Evolutionary conservation across 352 stramenopile species (phyloP).

Genomic region (Globisporangium splendens): DNA sequence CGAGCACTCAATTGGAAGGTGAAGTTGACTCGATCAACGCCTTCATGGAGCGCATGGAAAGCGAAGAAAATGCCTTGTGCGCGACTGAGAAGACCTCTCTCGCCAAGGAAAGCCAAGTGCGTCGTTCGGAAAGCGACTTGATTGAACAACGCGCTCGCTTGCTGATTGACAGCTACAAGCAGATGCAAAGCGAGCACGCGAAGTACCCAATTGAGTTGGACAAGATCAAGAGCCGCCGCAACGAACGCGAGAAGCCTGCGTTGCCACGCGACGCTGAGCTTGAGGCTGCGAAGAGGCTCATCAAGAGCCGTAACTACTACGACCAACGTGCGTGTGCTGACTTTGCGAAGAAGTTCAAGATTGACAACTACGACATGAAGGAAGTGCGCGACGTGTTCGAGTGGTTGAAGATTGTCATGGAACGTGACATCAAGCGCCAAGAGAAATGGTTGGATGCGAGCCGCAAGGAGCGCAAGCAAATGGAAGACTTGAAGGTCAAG

Average conservation of each 20-base stretch:
- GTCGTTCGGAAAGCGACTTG: constrained; percentile 71
- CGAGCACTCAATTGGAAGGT: constrained; percentile 73
- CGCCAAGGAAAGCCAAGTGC: constrained; percentile 79
- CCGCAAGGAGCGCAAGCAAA: constrained; percentile 86
- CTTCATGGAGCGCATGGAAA: constrained; percentile 90
- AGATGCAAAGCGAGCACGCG: constrained; percentile 82
- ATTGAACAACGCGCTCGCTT: constrained; percentile 82
- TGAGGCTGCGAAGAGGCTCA: constrained; percentile 67
- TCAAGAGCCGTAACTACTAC: constrained; percentile 89
- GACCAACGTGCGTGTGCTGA: constrained; percentile 77
- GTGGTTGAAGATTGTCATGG: constrained; percentile 73
- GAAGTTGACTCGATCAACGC: constrained; percentile 86
- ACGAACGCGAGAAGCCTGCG: constrained; percentile 67
- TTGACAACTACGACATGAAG: constrained; percentile 71
- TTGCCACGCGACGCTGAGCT: constrained; percentile 69
- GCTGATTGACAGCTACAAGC: constrained; percentile 86
- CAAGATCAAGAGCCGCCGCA: constrained; percentile 78
- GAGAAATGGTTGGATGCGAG: constrained; percentile 81
- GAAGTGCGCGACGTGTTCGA: constrained; percentile 85
- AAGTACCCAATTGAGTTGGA: constrained; percentile 82
- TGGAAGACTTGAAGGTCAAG: constrained; percentile 80
- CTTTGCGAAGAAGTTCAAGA: constrained; percentile 80
- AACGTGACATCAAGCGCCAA: constrained; percentile 82
- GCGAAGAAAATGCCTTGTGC: constrained; percentile 77
- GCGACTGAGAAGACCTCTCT: constrained; percentile 85